phyloP scores from a whole-genome alignment of 1,284 basidiomycete genomes.

The Irpex rosettiformis region DNA sequence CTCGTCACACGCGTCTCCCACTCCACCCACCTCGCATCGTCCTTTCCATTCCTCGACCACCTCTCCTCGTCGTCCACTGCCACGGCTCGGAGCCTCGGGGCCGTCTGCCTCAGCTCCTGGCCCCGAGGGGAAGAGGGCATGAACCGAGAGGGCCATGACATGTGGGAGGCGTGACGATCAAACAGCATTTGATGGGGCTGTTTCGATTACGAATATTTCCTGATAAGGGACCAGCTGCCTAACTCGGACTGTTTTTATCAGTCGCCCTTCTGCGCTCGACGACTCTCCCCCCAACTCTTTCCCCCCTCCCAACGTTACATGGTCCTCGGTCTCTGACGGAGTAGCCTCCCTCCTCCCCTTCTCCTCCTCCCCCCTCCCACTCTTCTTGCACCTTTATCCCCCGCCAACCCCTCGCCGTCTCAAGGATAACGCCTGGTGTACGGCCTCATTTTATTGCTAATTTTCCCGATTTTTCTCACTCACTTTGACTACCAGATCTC shows the following conservation, averaged over 20 bases:
- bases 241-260: not conserved
- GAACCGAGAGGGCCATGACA: too few relatives aligned
- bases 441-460: constrained; percentile 21
- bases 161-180: too few relatives aligned
- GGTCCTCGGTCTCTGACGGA: constrained; percentile 27
- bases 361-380: constrained; percentile 20
- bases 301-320: constrained; percentile 21
- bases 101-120: too few relatives aligned
- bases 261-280: not conserved
- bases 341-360: constrained; percentile 14
- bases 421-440: constrained; percentile 83
- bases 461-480: constrained; percentile 4
- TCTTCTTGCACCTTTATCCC: constrained; percentile 32
- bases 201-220: too few relatives aligned
- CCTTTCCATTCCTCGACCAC: too few relatives aligned
- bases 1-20: too few relatives aligned
- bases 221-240: too few relatives aligned
- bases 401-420: constrained; percentile 54
- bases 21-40: too few relatives aligned
- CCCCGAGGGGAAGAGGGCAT: too few relatives aligned
- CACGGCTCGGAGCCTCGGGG: too few relatives aligned
- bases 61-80: too few relatives aligned
- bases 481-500: constrained; percentile 62
- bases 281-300: constrained; percentile 1
- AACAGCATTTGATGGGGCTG: too few relatives aligned